Evolutionary conservation across 176 grass and related monocot species (phyloP), one percentile per base, ranked within the genome.

Genomic region (Pharus latifolius): DNA sequence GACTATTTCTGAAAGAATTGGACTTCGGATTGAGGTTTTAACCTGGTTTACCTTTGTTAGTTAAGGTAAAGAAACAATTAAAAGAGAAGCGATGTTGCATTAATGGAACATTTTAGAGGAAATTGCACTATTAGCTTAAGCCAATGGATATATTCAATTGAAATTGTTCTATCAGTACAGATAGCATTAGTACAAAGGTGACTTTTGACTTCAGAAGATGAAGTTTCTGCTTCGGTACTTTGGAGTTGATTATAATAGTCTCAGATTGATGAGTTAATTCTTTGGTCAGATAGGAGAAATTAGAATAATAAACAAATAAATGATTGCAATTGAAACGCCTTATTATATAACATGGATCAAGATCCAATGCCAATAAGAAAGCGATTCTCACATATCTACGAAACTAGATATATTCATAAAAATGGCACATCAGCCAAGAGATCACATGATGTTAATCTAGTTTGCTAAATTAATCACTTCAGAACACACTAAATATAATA

Each of bases 271-370:
- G 63, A 55, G 15, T 29, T 22, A 53, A 76, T 5, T 27, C 34
- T 53, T 73, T 60, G 16, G 35, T 53, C 68, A 84, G 34, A 74
- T 60, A 44, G n/a, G 48, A 70, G 61, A 46, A 60, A 43, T 16
- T 27, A 59, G 53, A 73, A 48, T 18, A 31, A 15, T 32, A 68
- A 68, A 18, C 1, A 11, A 68, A 2, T 62, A 17, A 27, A 51
- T 9, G 54, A 53, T 28, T 37, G 44, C 43, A 16, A 60, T 49
- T 17, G 50, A 51, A 58, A 1, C 33, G 62, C 51, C 34, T n/a
- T 52, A 44, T 6, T 44, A 55, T 37, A 54, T 56, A n/a, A n/a
- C 48, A 47, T 52, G 46, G 56, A 33, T 50, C 4, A 4, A 57
- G 41, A 72, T 56, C 49, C 16, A 8, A 41, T 29, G 20, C 23